Evolutionary conservation across 179 eudicot species (phyloP).

Genomic region (Kewa caespitosa): DNA sequence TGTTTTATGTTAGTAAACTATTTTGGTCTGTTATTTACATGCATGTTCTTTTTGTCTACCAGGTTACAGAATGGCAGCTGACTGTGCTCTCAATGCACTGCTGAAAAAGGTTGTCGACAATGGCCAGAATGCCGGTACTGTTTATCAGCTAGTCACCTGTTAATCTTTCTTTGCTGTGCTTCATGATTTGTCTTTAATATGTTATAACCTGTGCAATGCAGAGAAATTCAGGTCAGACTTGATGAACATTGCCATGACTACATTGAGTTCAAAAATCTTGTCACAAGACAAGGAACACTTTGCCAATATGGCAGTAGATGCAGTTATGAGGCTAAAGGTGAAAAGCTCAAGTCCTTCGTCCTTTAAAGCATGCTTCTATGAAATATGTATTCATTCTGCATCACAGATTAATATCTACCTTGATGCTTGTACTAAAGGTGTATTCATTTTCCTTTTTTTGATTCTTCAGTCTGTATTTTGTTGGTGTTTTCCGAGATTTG

Average conservation of each 20-base stretch:
- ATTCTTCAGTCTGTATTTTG: too few relatives aligned
- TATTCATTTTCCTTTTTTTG: not conserved
- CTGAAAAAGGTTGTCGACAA: constrained; percentile 78
- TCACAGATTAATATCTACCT: not conserved
- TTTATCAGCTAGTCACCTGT: not conserved
- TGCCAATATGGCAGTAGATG: constrained; percentile 92
- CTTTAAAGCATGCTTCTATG: too few relatives aligned
- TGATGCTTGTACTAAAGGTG: constrained; percentile 8
- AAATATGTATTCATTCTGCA: too few relatives aligned
- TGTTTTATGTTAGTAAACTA: constrained; percentile 20
- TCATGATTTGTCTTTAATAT: constrained; percentile 8
- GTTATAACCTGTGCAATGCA: constrained; percentile 38
- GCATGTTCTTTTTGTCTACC: constrained; percentile 2
- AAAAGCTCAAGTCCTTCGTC: not conserved
- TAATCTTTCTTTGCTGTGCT: not conserved
- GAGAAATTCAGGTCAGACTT: constrained; percentile 89
- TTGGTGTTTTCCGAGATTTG: too few relatives aligned
- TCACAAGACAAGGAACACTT: constrained; percentile 97
- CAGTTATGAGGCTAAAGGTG: constrained; percentile 96
- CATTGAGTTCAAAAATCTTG: constrained; percentile 92
- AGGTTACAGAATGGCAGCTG: constrained; percentile 97
- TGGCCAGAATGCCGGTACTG: constrained; percentile 75
- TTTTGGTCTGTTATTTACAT: not conserved
- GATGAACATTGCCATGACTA: constrained; percentile 97
- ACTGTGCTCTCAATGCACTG: constrained; percentile 81